Base-by-base conservation (phyloP, 2,329 filamentous ascomycete genomes). In the Zasmidium angulare region DNA sequence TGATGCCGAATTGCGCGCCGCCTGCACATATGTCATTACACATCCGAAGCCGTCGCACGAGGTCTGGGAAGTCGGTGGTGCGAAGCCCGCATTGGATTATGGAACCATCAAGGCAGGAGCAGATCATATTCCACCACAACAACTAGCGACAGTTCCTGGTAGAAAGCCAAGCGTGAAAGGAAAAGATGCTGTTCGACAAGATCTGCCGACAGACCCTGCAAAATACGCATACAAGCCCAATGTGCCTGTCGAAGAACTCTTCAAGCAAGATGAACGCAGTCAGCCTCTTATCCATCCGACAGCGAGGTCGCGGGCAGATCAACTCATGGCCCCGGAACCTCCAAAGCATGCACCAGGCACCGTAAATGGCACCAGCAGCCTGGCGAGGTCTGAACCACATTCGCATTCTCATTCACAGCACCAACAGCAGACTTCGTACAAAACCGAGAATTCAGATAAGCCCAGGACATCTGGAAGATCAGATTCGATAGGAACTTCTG, bases 1-100 rank as follows among this genome's bases (percentile, higher is more conserved):
- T 49, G 79, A 81, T 59, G 71, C 71, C 24, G 77, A 81, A 61
- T 69, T 82, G 53, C 77, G 78, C 60, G 65, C 71, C 48, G 77
- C 79, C 56, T 82, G 79, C 67, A 74, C 75, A 21, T 74, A 74
- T 54, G 75, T 82, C 55, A 69, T 80, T 55, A 68, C 71, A 24
- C 69, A 74, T 56, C 71, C 68, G 56, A 74, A 72, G 56, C 72
- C 73, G 2, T 74, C 73, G 21, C 71, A 73, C 47, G 63, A 74
- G 47, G 62, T 66, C 47, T 69, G 67, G 53, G 68, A 78, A 59
- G 73, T 71, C 21, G 51, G 64, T 46, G 63, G 67, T 22, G 59
- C 63, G 31, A 72, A 69, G 55, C 68, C 68, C 43, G 69, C 69
- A 50, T 60, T 72, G 58, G 71, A 74, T 62, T 73, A 73, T 66